Base-by-base conservation (phyloP, 768 basidiomycete genomes). In the Termitomyces sp. region DNA sequence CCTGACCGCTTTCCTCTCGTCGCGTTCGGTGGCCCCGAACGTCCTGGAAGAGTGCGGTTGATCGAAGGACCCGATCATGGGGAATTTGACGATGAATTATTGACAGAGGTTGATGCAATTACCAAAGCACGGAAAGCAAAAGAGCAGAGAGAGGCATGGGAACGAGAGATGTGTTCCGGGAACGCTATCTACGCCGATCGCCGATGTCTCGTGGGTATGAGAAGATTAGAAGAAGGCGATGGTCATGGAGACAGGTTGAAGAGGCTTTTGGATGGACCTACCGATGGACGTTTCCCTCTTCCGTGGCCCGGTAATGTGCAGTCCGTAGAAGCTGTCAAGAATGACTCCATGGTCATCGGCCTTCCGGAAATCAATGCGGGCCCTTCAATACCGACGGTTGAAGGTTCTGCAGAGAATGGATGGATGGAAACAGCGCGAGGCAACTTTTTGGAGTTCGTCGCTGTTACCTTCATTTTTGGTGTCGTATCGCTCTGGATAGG, bases 1-100 rank as follows among this genome's bases (percentile, higher is more conserved):
- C 87, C 90, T 0, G 77, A 81, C 12, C 81, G 81, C 8, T 98
- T 83, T 67, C 96, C 95, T 0, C 77, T 98, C 10, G 88, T 96
- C 58, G 84, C 82, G 5, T 91, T 92, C 64, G 79, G 83, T 2
- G 70, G 72, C 4, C 59, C 62, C 12, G 68, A 74, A 44, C 47
- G 48, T 28, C 51, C 64, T 46, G 46, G 55, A 8, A 65, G 56
- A 36, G 54, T 58, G 15, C 53, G 56, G 16, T 62, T 70, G 26
- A 66, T 70, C 24, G 73, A 74, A 33, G 68, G 66, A 20, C 49
- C 55, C 20, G 62, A 58, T 28, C 54, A 63, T 16, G 15, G 31
- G 26, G 57, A 57, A 45, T 44, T n/a, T 5, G 54, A 63, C 10
- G 62, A 61, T 15, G 78, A 79, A 42, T 60, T 77, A 2, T 77